Evolutionary conservation across 2,329 filamentous ascomycete species (phyloP), one percentile per base, ranked within the genome.

Genomic region (Pezicula neosporulosa): DNA sequence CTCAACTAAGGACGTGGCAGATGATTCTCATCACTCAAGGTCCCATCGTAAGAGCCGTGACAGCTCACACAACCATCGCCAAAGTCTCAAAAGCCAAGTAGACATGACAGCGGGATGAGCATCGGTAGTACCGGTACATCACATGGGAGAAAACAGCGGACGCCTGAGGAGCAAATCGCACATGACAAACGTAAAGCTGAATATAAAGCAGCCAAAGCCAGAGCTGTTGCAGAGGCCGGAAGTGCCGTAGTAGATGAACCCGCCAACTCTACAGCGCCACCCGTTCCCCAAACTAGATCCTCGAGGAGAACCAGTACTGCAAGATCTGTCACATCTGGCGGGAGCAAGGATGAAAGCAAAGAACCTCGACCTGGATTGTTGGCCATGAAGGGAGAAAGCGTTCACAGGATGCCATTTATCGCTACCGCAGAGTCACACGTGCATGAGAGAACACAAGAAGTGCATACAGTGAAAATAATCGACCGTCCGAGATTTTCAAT

Each of bases 401-500:
- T 48, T 8, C 36, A 30, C 5, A 28, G 36, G 10, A 41, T 41
- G 36, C 47, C 47, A n/a, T 48, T 42, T 19, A 27, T 42, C 13
- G 47, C 36, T 24, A 42, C 47, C 24, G 41, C 24, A 6, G 47
- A 48, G 10, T 41, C 47, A 21, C 36, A 48, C 41, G 36, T 41
- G 36, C 24, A 28, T 15, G 47, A 42, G 37, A 30, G 37, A 9
- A 48, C 37, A 13, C n/a, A 48, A 19, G 12, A 48, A 33, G 21
- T 42, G 4, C 7, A 8, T 12, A 30, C 28, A 3, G 42, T 44
- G 9, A 44, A 44, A 27, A 44, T 44, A 9, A 44, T 44, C 42
- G 42, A 44, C 21, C 42, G 42, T 8, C 42, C 42, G 27, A 19
- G 42, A 3, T 59, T 57, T 43, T 58, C 58, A 6, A 44, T 57